Base-by-base conservation (phyloP, 352 stramenopile species). In the Globisporangium abappressorium region DNA sequence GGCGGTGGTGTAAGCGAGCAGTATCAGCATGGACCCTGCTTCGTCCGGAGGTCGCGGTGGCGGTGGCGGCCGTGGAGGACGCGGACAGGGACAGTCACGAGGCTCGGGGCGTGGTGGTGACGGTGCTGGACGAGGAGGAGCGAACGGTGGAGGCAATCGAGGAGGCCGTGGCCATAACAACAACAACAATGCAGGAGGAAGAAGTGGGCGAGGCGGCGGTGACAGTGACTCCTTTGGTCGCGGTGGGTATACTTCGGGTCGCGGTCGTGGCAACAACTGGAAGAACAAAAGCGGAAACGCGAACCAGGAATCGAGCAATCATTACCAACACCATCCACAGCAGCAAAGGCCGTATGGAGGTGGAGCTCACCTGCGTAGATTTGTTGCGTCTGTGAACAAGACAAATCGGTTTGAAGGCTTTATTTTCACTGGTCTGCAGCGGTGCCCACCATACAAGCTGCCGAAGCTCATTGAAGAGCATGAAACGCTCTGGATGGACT, bases 391-490 rank as follows among this genome's bases (percentile, higher is more conserved):
- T 24, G 61, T 14, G 47, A 41, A 8, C 22, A 58, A 36, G 43
- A 70, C 58, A 8, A 60, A 64, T 18, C 57, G 47, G 33, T 70
- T 64, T 22, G 57, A 74, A 26, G 79, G 79, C 34, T 92, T 90
- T 41, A 70, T 92, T 34, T 69, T 74, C 15, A 69, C 62, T 3
- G 71, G 74, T 20, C 69, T 92, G 14, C 71, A 73, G 41, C 69
- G 58, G 1, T 89, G 80, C 51, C 66, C 79, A 5, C 77, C 82
- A 2, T 70, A 84, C 18, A 74, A 73, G 22, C 69, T 92, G 14
- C 66, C 72, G 49, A 54, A 75, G 55, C 66, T 71, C 2, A 74
- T 90, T 8, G 62, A 72, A 2, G 65, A 78, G 0, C 54, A 74
- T 43, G 65, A 79, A 30, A 71, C 76, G 51, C 49, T 72, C 41